phyloP scores from a whole-genome alignment of 1,284 basidiomycete genomes.

The Moesziomyces antarcticus region DNA sequence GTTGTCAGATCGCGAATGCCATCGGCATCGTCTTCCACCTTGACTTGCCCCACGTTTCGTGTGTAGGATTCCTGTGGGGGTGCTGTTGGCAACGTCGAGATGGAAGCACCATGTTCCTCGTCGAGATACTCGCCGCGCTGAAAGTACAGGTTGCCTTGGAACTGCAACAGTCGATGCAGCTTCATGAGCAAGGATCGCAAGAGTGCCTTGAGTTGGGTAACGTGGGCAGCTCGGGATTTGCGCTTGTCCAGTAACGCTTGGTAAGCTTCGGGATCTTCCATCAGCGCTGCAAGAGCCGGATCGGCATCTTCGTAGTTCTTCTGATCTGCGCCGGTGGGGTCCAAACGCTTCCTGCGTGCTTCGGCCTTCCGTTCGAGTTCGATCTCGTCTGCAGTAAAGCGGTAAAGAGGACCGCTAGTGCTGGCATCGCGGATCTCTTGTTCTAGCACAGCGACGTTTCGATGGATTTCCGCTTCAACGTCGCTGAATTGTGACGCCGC shows the following conservation, averaged over 20 bases:
- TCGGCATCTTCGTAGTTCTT: conserved; percentile 16
- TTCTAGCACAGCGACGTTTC: conserved; percentile 26
- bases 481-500: conserved; percentile 35
- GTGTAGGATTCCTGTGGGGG: not conserved
- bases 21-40: not conserved
- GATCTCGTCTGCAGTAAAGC: conserved; percentile 38
- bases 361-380: conserved; percentile 28
- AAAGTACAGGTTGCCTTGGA: conserved; percentile 60
- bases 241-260: conserved; percentile 24
- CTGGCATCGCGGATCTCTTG: conserved; percentile 33
- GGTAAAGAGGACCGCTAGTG: conserved; percentile 45
- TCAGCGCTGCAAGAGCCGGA: conserved; percentile 8
- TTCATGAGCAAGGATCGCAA: conserved; percentile 51
- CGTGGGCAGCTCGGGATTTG: conserved; percentile 25
- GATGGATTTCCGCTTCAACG: conserved; percentile 34
- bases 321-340: not conserved
- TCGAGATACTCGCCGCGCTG: conserved; percentile 54
- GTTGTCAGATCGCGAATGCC: not conserved
- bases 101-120: conserved; percentile 8
- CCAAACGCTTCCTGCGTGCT: conserved; percentile 11
- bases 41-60: not conserved
- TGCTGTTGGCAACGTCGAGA: not conserved
- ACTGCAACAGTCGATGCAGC: conserved; percentile 57
- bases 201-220: conserved; percentile 34
- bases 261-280: conserved; percentile 22